Percentiles rank a stretch among this genome's conserved stretches.
Conservation (phyloP, 78 protist species). For the Dictyostelium intermedium region DNA sequence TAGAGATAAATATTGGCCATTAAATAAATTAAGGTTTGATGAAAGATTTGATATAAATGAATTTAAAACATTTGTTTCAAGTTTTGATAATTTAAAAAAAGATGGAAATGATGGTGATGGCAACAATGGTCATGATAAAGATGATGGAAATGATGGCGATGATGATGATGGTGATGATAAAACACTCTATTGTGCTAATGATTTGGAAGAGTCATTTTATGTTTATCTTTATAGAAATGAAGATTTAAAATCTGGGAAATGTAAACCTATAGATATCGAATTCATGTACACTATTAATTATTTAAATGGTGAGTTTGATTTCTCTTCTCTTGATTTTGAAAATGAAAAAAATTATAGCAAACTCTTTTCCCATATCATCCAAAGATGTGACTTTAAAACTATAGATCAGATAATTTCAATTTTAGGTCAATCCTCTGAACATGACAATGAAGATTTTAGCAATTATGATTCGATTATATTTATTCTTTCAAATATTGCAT, state of each 20-base stretch:
- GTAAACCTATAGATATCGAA: not conserved
- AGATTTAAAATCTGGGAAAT: not conserved
- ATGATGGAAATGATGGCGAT: not conserved
- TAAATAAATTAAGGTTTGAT: not conserved
- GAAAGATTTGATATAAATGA: not conserved
- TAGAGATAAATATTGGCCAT: not conserved
- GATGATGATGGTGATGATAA: not conserved
- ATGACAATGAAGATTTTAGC: not conserved
- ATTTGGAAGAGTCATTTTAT: not conserved
- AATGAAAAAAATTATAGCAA: not conserved
- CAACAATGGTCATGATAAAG: no score
- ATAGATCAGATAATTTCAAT: not conserved
- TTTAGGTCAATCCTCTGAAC: not conserved
- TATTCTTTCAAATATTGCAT: not conserved
- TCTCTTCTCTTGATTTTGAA: not conserved
- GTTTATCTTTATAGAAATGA: not conserved
- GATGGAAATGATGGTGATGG: no score
- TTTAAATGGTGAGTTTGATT: not conserved
- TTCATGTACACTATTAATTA: not conserved
- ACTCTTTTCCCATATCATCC: not conserved
- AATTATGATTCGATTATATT: not conserved
- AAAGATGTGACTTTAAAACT: not conserved
- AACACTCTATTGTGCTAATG: not conserved
- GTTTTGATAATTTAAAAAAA: not conserved
- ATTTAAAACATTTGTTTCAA: not conserved